Conservation (phyloP, 2,329 filamentous ascomycete genomes). For the Sporothrix luriei region DNA sequence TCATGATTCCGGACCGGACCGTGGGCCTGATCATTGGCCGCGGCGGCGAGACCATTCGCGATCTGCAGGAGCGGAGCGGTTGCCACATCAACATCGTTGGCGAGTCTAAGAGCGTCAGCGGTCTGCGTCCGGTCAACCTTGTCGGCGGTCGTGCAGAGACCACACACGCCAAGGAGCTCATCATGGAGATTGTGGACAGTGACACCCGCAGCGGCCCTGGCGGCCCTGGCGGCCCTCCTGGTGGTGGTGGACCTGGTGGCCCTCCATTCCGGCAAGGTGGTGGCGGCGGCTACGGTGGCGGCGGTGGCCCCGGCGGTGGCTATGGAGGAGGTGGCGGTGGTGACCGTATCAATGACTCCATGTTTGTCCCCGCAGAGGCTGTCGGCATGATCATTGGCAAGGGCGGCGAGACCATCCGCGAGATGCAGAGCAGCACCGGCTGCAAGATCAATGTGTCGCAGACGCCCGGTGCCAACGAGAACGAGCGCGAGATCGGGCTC, state of each 20-base stretch:
- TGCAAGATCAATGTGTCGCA: conserved; percentile 96
- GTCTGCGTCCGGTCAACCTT: conserved; percentile 84
- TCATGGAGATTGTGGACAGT: conserved; percentile 92
- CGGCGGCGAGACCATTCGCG: conserved; percentile 88
- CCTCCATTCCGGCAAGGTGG: conserved; percentile 41
- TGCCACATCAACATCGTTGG: conserved; percentile 95
- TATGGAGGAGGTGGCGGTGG: conserved; percentile 47
- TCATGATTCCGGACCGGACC: conserved; percentile 92
- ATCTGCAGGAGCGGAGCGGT: conserved; percentile 87
- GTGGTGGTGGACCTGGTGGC: conserved; percentile 34
- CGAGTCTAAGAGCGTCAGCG: conserved; percentile 90
- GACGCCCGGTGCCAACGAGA: conserved; percentile 73
- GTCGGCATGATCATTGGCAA: conserved; percentile 98
- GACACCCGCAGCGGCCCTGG: conserved; percentile 64
- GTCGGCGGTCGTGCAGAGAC: conserved; percentile 78
- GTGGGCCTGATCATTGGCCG: conserved; percentile 93
- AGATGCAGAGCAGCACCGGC: conserved; percentile 83
- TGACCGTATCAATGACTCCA: conserved; percentile 79
- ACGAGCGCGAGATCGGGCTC: conserved; percentile 82
- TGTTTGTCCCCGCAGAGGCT: conserved; percentile 84
- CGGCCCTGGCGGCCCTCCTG: conserved; percentile 23
- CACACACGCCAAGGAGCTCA: conserved; percentile 78
- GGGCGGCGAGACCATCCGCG: conserved; percentile 89
- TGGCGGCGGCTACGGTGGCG: conserved; percentile 39
- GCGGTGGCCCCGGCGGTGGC: conserved; percentile 46